Percentiles rank a stretch among this genome's conserved stretches.
phyloP scores from a whole-genome alignment of 2,329 filamentous ascomycete species.

The Capronia epimyces region DNA sequence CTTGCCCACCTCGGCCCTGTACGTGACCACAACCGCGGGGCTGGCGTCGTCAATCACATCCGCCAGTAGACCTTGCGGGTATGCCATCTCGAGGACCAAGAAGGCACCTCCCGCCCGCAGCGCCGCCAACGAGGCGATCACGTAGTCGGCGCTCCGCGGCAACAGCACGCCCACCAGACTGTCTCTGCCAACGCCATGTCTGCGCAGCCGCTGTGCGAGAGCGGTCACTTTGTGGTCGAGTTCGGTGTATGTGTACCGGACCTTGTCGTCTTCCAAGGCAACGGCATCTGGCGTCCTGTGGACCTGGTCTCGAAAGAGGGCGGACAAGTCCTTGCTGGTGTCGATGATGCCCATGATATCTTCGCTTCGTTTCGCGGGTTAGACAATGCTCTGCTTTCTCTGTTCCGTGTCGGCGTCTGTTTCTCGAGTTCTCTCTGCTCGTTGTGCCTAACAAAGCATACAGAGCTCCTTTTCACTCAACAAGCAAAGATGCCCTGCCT shows the following conservation, averaged over 20 bases:
- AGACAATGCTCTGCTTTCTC: background rate
- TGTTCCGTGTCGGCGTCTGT: too few species aligned
- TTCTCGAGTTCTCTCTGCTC: background rate
- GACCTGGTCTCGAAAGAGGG: conserved; percentile 66
- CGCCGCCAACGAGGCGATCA: conserved; percentile 72
- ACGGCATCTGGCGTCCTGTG: conserved; percentile 61
- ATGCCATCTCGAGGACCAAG: conserved; percentile 72
- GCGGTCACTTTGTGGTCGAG: conserved; percentile 61
- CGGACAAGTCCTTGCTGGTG: conserved; percentile 64
- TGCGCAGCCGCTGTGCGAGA: conserved; percentile 60
- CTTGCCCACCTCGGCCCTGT: conserved; percentile 58
- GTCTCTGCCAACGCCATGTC: conserved; percentile 66
- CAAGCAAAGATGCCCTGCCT: too few species aligned
- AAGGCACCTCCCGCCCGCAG: conserved; percentile 74
- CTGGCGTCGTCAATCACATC: conserved; percentile 72
- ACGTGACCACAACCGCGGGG: conserved; percentile 66
- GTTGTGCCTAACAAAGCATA: background rate
- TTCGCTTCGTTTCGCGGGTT: background rate
- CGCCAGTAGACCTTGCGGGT: conserved; percentile 65
- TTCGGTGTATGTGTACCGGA: conserved; percentile 65
- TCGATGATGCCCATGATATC: conserved; percentile 61
- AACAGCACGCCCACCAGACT: conserved; percentile 69
- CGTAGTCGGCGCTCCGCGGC: conserved; percentile 69
- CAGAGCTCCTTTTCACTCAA: too few species aligned
- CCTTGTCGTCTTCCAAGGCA: conserved; percentile 65